These are phyloP conservation scores for Russula ochroleuca DNA, from an alignment of 768 basidiomycete genomes.

Conservation along the genomic window DNA sequence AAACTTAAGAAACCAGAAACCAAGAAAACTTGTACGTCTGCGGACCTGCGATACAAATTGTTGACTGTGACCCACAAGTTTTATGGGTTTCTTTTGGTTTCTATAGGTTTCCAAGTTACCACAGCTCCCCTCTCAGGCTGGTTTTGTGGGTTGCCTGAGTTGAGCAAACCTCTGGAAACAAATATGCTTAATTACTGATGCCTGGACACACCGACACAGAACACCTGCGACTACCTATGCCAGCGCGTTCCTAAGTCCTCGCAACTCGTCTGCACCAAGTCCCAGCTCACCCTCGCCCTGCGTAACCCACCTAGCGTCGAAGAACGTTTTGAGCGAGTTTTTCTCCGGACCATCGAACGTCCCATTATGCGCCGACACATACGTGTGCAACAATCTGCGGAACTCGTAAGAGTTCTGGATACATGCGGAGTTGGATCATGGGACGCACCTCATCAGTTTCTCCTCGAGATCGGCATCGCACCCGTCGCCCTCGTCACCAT, in stretches of 20 bases:
- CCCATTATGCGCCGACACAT: slow-evolving; percentile 21
- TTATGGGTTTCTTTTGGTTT: no score
- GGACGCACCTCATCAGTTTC: slow-evolving; percentile 50
- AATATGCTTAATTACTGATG: no score
- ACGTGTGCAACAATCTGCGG: slow-evolving; percentile 25
- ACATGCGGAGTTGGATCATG: background rate
- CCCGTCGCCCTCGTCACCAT: slow-evolving; percentile 62
- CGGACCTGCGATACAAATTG: no score
- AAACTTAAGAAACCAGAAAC: no score
- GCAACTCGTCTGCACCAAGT: slow-evolving; percentile 11
- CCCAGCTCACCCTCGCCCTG: slow-evolving; percentile 9
- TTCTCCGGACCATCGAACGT: slow-evolving; percentile 22
- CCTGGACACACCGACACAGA: background rate
- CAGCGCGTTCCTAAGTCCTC: slow-evolving; percentile 11
- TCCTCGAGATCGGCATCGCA: slow-evolving; percentile 61
- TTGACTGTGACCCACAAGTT: no score
- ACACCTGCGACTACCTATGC: background rate
- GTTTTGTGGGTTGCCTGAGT: no score
- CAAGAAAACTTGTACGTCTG: no score
- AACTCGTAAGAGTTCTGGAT: no score
- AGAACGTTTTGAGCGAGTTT: slow-evolving; percentile 11
- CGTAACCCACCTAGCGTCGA: slow-evolving; percentile 2
- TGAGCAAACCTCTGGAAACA: no score
- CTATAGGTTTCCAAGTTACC: no score
- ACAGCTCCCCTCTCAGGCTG: no score